Evolutionary conservation across 2,329 filamentous ascomycete species (phyloP).

Genomic region (Fusarium tupiense): DNA sequence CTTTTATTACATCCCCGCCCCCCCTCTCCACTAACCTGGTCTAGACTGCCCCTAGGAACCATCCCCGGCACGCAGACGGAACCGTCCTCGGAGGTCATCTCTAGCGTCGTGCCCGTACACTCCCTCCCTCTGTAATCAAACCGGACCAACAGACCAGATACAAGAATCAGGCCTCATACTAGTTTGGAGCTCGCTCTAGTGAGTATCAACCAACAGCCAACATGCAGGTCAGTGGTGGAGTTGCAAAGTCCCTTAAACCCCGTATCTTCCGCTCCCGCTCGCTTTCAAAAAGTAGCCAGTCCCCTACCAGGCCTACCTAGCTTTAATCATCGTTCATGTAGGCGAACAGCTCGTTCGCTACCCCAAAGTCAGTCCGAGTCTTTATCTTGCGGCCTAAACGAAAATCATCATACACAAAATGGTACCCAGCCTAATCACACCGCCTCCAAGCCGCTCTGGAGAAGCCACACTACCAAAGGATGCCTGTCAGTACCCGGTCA

Average conservation of each 20-base stretch:
- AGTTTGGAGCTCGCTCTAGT: not conserved
- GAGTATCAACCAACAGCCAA: not conserved
- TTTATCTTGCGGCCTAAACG: not conserved
- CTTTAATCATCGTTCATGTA: not conserved
- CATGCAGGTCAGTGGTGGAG: not conserved
- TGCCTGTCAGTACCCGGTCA: not conserved
- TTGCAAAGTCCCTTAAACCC: not conserved
- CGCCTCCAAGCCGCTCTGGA: constrained; percentile 20
- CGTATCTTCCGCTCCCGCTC: not conserved
- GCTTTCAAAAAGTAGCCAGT: not conserved
- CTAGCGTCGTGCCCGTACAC: not conserved
- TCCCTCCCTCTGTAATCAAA: not conserved
- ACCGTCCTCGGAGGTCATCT: not conserved
- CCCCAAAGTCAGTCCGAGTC: not conserved
- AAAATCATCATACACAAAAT: not conserved
- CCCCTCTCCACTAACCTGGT: not conserved
- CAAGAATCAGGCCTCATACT: not conserved
- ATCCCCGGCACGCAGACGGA: not conserved
- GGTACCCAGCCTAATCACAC: constrained; percentile 20
- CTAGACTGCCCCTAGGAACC: constrained; percentile 11
- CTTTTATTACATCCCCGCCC: constrained; percentile 2
- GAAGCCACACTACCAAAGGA: not conserved
- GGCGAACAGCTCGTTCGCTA: not conserved
- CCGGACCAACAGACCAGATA: not conserved
- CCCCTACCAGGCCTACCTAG: not conserved